A percentile compares a stretch with the other conserved stretches of the same genome.
These are phyloP conservation scores for Diaporthe citrichinensis DNA, from an alignment of 2,329 filamentous ascomycete genomes.

Conservation along the genomic window DNA sequence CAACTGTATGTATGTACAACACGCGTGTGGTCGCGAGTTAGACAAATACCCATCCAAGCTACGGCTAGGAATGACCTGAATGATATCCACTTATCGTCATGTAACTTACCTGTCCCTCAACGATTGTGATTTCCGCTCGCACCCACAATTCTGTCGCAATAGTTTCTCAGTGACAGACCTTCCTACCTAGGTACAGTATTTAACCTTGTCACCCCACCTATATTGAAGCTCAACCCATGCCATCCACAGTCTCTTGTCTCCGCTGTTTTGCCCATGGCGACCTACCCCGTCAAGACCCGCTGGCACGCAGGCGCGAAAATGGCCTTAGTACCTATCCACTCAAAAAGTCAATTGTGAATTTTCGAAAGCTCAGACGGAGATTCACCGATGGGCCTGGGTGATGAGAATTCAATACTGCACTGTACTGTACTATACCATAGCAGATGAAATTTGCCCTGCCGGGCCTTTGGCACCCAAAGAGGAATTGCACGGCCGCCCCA, in stretches of 20 bases:
- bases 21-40: constrained; percentile 29
- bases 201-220: constrained; percentile 3
- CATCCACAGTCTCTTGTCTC: not conserved
- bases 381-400: not conserved
- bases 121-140: constrained; percentile 6
- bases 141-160: not conserved
- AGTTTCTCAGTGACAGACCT: not conserved
- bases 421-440: not conserved
- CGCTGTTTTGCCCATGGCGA: constrained; percentile 4
- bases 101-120: not conserved
- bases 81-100: constrained; percentile 24
- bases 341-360: not conserved
- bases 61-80: constrained; percentile 29
- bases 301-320: not conserved
- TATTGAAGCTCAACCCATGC: constrained; percentile 20
- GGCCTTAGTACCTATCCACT: not conserved
- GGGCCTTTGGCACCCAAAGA: not conserved
- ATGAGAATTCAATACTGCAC: not conserved
- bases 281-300: not conserved
- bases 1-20: constrained; percentile 12
- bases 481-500: constrained; percentile 5
- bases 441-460: not conserved
- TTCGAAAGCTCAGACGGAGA: constrained; percentile 2
- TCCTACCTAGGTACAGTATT: not conserved
- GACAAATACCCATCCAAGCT: constrained; percentile 32